phyloP scores from a whole-genome alignment of 2,329 filamentous ascomycete genomes.

The Myriosclerotinia curreyana region DNA sequence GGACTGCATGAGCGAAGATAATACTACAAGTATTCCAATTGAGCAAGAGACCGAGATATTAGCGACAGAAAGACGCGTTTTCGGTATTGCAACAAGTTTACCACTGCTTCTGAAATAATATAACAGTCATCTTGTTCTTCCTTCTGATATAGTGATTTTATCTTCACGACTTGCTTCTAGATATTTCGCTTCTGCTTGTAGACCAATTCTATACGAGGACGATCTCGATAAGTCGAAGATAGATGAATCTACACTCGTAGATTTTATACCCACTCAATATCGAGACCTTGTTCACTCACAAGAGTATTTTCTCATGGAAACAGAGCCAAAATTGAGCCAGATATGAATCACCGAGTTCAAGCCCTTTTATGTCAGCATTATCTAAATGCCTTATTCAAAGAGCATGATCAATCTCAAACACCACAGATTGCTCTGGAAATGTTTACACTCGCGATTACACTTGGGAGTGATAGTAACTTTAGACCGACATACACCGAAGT shows the following conservation, averaged over 20 bases:
- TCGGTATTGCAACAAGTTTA: background rate
- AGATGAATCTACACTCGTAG: background rate
- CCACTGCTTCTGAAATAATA: background rate
- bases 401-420: background rate
- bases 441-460: background rate
- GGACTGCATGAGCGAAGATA: no score
- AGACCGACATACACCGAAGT: background rate
- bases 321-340: background rate
- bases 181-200: background rate
- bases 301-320: background rate
- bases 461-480: background rate
- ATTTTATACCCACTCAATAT: background rate
- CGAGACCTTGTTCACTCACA: background rate
- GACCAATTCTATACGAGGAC: background rate
- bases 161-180: background rate
- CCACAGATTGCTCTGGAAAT: background rate
- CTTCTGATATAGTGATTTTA: background rate
- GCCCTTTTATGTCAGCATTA: background rate
- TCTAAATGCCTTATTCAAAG: background rate
- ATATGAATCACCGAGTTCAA: background rate
- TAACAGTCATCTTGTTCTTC: no score
- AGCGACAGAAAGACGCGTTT: no score
- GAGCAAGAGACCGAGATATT: no score
- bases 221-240: background rate
- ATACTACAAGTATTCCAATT: no score